These are phyloP conservation scores for Glycine soja DNA, from an alignment of 306 rosid genomes.

Conservation along the genomic window DNA sequence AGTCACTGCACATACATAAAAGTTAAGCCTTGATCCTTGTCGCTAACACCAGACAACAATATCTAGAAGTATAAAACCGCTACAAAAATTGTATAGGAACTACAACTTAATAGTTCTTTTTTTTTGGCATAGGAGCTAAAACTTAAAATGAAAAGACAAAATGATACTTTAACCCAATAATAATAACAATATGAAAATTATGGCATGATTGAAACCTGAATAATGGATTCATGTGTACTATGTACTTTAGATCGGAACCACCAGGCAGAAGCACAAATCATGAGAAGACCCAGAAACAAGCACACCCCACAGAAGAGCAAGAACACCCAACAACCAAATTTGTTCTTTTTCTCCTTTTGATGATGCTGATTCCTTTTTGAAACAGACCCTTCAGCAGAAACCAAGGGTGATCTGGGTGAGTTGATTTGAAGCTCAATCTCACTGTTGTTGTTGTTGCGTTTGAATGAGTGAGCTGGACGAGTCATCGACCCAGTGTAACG, in stretches of 20 bases:
- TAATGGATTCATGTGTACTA: slow-evolving; percentile 52
- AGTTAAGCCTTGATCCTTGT: neutral
- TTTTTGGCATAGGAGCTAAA: neutral
- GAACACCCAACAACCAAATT: slow-evolving; percentile 79
- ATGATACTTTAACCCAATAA: neutral
- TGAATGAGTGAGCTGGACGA: slow-evolving; percentile 92
- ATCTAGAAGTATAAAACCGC: neutral
- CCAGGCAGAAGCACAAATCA: slow-evolving; percentile 82
- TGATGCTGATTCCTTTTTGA: slow-evolving; percentile 59
- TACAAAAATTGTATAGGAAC: neutral
- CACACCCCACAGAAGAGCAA: slow-evolving; percentile 68
- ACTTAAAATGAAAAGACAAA: neutral
- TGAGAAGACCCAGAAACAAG: slow-evolving; percentile 72
- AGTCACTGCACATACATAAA: neutral
- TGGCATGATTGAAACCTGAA: slow-evolving; percentile 55
- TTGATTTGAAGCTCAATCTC: slow-evolving; percentile 58
- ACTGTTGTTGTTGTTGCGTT: slow-evolving; percentile 58
- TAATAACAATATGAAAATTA: neutral
- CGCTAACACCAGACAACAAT: neutral
- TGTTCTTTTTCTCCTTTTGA: slow-evolving; percentile 58
- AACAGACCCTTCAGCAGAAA: slow-evolving; percentile 51
- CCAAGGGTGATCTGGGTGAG: slow-evolving; percentile 56
- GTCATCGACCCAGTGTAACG: slow-evolving; percentile 80
- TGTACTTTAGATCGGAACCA: slow-evolving; percentile 62
- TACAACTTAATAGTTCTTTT: neutral